phyloP scores from a whole-genome alignment of 2,329 filamentous ascomycete genomes.

The Aspergillus oerlinghausenensis region DNA sequence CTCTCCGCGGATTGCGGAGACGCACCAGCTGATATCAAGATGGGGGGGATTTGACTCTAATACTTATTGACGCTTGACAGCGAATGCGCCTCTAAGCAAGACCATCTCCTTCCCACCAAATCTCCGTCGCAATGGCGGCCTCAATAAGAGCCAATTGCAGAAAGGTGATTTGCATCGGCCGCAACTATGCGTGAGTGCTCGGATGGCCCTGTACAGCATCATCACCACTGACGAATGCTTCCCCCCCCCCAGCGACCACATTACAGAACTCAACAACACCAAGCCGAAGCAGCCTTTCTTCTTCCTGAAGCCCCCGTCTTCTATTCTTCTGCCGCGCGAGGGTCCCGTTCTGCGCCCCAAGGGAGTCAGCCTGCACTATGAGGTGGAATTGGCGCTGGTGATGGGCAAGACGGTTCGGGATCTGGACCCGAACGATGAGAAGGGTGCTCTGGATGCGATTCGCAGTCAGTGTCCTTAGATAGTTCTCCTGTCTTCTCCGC shows the following conservation, averaged over 20 bases:
- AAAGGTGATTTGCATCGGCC: conserved; percentile 88
- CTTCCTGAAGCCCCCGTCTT: conserved; percentile 91
- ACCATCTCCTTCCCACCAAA: not conserved
- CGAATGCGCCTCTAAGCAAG: not conserved
- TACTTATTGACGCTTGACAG: not conserved
- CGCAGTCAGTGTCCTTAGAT: conserved; percentile 52
- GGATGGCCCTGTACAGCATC: not conserved
- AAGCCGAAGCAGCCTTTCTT: conserved; percentile 96
- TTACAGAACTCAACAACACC: conserved; percentile 82
- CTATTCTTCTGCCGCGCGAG: conserved; percentile 72
- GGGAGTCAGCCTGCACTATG: conserved; percentile 85
- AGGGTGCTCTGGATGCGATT: conserved; percentile 76
- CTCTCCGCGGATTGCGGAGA: conserved; percentile 26
- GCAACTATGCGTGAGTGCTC: conserved; percentile 80
- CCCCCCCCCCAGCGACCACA: conserved; percentile 66
- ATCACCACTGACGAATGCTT: conserved; percentile 2
- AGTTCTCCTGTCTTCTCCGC: too few species aligned
- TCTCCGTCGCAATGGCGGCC: conserved; percentile 31
- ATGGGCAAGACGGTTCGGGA: conserved; percentile 78
- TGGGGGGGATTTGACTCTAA: not conserved
- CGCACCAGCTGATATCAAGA: conserved; percentile 9
- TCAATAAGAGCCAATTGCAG: conserved; percentile 50
- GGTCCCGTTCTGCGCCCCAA: conserved; percentile 77
- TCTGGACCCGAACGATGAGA: conserved; percentile 66
- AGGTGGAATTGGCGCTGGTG: conserved; percentile 87